Base-by-base conservation (phyloP, 1,139 yeast genomes). In the Suhomyces choctaworum region DNA sequence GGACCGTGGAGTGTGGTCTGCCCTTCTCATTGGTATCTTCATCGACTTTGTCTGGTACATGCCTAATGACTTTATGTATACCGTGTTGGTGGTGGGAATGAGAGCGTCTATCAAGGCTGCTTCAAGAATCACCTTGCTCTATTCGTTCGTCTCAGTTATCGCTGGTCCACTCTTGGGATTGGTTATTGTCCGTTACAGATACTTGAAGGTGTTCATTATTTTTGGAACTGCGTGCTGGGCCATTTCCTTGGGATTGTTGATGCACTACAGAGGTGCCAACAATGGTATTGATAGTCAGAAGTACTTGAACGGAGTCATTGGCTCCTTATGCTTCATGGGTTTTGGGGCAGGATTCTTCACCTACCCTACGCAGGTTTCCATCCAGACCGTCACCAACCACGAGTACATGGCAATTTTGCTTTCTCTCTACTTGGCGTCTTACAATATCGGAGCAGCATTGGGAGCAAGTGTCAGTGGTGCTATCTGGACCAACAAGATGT, bases 321-420 rank as follows among this genome's bases (percentile, higher is more conserved):
- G 85, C 25, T 76, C 80, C 16, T 68, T 79, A 47, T 76, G 81
- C 50, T 60, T 82, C 22, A 66, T 82, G 63, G 92, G 90, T 57
- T 65, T 83, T 36, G 87, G 88, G 48, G 83, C 86, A 31, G 84
- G 86, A 7, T 70, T 82, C 56, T 80, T 80, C 63, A 77, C 86
- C 14, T 81, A 80, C 52, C 76, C 86, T 20, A 71, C 80, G 12
- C 84, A 77, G 49, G 82, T 79, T 4, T 76, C 86, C 11, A 73
- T 82, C 42, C 81, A 80, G 49, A 60, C 86, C 2, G 72, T 74
- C 38, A 76, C 82, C 17, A 71, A 74, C 39, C 85, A 79, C 54
- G 82, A 79, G 52, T 65, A 77, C 56, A 75, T 80, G 78, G 82
- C 84, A n/a, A 65, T 75, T 29, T 75, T 79, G 22, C 68, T 80